Conservation (phyloP, 176 grass and related monocot species). For the Puccinellia tenuiflora region DNA sequence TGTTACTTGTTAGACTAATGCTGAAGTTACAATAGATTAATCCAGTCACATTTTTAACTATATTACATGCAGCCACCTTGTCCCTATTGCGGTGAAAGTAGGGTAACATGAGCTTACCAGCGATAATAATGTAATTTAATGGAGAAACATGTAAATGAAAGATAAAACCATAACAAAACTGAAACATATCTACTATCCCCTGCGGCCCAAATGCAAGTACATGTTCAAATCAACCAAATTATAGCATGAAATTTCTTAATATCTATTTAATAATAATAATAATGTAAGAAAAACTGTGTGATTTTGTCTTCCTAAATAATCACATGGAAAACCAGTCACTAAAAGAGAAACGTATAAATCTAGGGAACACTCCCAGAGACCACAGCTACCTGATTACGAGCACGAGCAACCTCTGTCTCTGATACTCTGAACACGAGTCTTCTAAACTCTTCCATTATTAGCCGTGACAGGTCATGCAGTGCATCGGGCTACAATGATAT, state of each 20-base stretch:
- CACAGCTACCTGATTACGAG: conserved; percentile 74
- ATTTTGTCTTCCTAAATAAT: conserved; percentile 13
- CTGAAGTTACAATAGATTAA: not conserved
- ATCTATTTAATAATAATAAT: not conserved
- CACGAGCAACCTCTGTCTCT: conserved; percentile 71
- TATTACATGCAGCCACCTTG: conserved; percentile 7
- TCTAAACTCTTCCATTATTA: conserved; percentile 89
- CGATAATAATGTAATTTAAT: not conserved
- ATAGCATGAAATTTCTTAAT: not conserved
- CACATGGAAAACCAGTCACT: not conserved
- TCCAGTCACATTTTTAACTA: not conserved
- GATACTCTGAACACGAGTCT: conserved; percentile 74
- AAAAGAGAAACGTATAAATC: conserved; percentile 7
- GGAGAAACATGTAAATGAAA: not conserved
- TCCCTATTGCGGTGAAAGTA: not conserved
- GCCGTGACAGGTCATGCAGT: conserved; percentile 57
- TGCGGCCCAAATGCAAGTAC: not conserved
- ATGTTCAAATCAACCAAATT: conserved; percentile 7
- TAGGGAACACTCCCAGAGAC: not conserved
- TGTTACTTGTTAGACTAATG: not conserved
- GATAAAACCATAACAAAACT: not conserved
- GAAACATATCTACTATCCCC: not conserved
- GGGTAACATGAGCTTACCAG: not conserved
- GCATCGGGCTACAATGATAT: conserved; percentile 56
- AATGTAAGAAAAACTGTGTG: not conserved